Percentiles rank a stretch among this genome's conserved stretches.
Conservation (phyloP, 306 rosid genomes). For the Calophaca sinica region DNA sequence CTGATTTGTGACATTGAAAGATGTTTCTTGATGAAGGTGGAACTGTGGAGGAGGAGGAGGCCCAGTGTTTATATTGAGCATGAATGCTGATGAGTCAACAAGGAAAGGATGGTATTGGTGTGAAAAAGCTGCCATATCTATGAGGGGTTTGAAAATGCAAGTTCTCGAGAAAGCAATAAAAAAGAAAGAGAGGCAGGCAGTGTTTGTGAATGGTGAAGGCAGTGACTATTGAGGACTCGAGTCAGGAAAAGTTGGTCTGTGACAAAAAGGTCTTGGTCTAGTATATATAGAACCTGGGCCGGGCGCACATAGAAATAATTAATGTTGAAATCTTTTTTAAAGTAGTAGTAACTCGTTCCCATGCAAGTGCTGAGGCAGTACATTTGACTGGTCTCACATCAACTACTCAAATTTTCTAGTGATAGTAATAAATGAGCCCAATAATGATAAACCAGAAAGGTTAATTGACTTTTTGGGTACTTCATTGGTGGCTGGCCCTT, state of each 20-base stretch:
- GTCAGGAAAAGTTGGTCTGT: slow-evolving; percentile 49
- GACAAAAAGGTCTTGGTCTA: slow-evolving; percentile 48
- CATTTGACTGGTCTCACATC: slow-evolving; percentile 48
- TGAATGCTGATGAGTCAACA: slow-evolving; percentile 58
- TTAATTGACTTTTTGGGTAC: not conserved
- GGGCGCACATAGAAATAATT: slow-evolving; percentile 9
- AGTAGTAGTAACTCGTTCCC: slow-evolving; percentile 40
- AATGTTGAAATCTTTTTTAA: slow-evolving; percentile 37
- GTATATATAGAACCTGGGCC: slow-evolving; percentile 52
- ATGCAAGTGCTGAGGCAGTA: slow-evolving; percentile 22
- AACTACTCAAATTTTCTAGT: not conserved
- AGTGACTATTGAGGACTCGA: slow-evolving; percentile 42
- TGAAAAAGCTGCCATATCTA: slow-evolving; percentile 74
- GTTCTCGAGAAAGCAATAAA: slow-evolving; percentile 45
- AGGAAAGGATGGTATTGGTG: slow-evolving; percentile 59
- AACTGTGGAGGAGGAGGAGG: slow-evolving; percentile 41
- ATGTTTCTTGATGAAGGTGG: slow-evolving; percentile 38
- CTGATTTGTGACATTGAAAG: slow-evolving; percentile 38
- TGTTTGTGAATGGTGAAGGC: not conserved
- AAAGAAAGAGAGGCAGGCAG: slow-evolving; percentile 31
- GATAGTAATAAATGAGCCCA: slow-evolving; percentile 1
- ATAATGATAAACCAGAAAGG: not conserved
- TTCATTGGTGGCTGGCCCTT: not conserved
- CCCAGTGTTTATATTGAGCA: slow-evolving; percentile 44
- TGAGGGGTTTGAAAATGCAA: slow-evolving; percentile 33